Evolutionary conservation across 2,329 filamentous ascomycete genomes (phyloP).

Genomic region (Lecanicillium sp.): DNA sequence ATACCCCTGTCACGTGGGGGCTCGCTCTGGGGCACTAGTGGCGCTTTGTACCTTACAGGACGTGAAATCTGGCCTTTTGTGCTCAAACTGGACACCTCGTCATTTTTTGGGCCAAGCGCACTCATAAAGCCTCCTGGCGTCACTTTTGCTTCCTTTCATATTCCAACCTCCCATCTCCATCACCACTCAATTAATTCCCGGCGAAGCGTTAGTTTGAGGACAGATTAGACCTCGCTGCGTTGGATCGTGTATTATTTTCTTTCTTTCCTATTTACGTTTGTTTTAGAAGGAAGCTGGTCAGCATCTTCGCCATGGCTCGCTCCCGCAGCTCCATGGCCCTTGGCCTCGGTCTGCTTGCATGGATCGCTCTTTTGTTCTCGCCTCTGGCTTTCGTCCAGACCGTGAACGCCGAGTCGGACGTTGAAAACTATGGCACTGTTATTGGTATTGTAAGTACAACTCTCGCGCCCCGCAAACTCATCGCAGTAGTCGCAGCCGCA

Average conservation of each 20-base stretch:
- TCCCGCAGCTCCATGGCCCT: constrained; percentile 64
- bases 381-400: constrained; percentile 78
- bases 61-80: constrained; percentile 42
- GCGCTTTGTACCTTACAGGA: constrained; percentile 11
- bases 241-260: constrained; percentile 16
- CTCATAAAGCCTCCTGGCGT: constrained; percentile 26
- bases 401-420: constrained; percentile 58
- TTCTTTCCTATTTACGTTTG: constrained; percentile 13
- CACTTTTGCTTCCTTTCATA: constrained; percentile 12
- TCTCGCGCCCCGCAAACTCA: background rate
- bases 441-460: constrained; percentile 69
- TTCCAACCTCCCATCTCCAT: constrained; percentile 20
- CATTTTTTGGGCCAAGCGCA: constrained; percentile 22
- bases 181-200: constrained; percentile 16
- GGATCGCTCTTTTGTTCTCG: constrained; percentile 82
- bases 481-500: background rate
- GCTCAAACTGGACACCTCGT: constrained; percentile 36
- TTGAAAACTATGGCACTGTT: constrained; percentile 76
- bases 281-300: constrained; percentile 14
- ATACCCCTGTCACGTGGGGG: constrained; percentile 26
- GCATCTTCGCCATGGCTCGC: constrained; percentile 36
- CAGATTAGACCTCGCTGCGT: constrained; percentile 18
- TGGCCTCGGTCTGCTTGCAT: constrained; percentile 83
- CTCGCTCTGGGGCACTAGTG: constrained; percentile 9
- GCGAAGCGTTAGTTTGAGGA: constrained; percentile 23